These are phyloP conservation scores for Cajanus cajan DNA, from an alignment of 306 rosid species.

Conservation along the genomic window DNA sequence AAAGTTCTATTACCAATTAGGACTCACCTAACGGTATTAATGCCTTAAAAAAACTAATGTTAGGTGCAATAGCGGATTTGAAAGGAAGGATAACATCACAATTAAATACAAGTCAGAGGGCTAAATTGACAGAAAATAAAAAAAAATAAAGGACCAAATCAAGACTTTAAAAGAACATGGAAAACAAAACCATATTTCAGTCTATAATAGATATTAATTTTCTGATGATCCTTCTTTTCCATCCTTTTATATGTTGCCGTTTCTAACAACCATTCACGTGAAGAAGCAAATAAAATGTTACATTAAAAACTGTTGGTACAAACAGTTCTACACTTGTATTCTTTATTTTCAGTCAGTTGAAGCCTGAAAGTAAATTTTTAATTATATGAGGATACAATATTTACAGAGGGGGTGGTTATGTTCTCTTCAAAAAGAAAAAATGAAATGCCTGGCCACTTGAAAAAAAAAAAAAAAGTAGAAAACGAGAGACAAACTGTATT, in stretches of 20 bases:
- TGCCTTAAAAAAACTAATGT: background rate
- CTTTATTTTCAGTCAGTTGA: no score
- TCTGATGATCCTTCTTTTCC: background rate
- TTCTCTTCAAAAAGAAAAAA: slow-evolving; percentile 19
- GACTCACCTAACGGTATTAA: background rate
- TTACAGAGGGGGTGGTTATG: slow-evolving; percentile 29
- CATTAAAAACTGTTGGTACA: no score
- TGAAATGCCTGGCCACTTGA: background rate
- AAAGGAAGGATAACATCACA: background rate
- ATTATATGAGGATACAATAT: slow-evolving; percentile 21
- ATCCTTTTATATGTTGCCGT: background rate
- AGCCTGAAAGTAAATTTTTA: background rate
- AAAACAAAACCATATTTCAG: background rate
- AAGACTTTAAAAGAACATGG: no score
- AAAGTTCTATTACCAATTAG: background rate
- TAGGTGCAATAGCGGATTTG: background rate
- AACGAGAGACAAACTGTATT: slow-evolving; percentile 14
- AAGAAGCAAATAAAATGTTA: background rate
- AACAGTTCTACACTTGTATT: no score
- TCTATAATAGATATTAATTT: background rate
- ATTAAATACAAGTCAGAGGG: background rate
- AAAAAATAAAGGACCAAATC: background rate
- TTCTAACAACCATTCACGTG: background rate
- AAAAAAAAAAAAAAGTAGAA: background rate
- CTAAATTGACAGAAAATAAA: no score